Evolutionary conservation across 2,329 filamentous ascomycete genomes (phyloP).

Genomic region (Fusarium subglutinans): DNA sequence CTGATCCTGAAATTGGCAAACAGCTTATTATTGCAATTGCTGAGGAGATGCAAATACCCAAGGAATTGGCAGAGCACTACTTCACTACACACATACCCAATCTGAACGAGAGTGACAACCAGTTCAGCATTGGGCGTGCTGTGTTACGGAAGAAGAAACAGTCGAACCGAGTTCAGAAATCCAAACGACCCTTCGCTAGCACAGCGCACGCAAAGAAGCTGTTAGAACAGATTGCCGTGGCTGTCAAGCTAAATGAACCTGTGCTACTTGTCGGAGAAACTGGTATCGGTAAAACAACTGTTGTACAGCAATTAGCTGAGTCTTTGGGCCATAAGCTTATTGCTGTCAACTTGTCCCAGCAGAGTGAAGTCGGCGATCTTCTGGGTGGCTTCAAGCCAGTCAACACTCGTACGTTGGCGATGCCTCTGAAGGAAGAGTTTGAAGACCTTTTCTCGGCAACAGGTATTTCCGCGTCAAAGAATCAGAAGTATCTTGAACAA

Average conservation of each 20-base stretch:
- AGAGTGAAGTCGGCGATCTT: conserved; percentile 96
- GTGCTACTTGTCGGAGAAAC: conserved; percentile 97
- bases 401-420: conserved; percentile 84
- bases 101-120: conserved; percentile 68
- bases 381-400: conserved; percentile 97
- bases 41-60: conserved; percentile 86
- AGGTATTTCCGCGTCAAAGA: conserved; percentile 85
- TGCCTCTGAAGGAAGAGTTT: conserved; percentile 93
- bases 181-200: conserved; percentile 80
- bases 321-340: conserved; percentile 86
- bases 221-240: conserved; percentile 87
- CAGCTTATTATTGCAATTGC: conserved; percentile 76
- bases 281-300: conserved; percentile 96
- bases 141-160: conserved; percentile 66
- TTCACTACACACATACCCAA: conserved; percentile 76
- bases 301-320: conserved; percentile 90
- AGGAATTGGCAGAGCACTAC: conserved; percentile 82
- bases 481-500: conserved; percentile 84
- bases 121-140: conserved; percentile 73
- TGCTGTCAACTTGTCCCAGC: conserved; percentile 95
- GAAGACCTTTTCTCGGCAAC: conserved; percentile 88
- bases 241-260: conserved; percentile 85
- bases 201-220: conserved; percentile 85
- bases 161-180: conserved; percentile 60
- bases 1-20: conserved; percentile 68